A percentile compares a stretch with the other conserved stretches of the same genome.
Conservation (phyloP, 2,329 filamentous ascomycete species). For the Fusarium hainanense region DNA sequence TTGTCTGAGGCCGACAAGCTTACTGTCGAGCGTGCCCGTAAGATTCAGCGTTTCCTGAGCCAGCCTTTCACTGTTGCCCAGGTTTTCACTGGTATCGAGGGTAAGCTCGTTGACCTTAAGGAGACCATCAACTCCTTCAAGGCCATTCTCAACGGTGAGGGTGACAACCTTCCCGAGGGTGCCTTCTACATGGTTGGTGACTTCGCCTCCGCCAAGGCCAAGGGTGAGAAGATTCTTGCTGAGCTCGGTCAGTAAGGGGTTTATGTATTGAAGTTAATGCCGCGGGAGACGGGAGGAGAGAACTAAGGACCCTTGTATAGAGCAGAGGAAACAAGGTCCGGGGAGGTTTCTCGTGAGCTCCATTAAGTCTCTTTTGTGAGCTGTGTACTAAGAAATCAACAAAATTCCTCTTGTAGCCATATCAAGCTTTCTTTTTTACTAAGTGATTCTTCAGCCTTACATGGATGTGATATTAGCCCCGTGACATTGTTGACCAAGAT, state of each 20-base stretch:
- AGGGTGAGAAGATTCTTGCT: constrained; percentile 99
- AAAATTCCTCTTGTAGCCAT: constrained; percentile 59
- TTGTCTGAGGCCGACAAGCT: constrained; percentile 99
- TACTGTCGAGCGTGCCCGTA: constrained; percentile 99
- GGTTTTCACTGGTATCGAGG: constrained; percentile 93
- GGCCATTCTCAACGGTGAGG: constrained; percentile 93
- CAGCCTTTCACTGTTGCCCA: constrained; percentile 94
- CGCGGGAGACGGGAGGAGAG: constrained; percentile 49
- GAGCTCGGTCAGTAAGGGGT: constrained; percentile 75
- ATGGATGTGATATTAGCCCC: not conserved
- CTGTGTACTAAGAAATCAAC: constrained; percentile 70
- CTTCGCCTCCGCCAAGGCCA: constrained; percentile 89
- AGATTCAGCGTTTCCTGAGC: constrained; percentile 99
- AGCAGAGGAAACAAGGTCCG: constrained; percentile 63
- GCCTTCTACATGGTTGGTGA: constrained; percentile 98
- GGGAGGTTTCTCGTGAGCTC: constrained; percentile 64
- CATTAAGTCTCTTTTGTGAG: constrained; percentile 69
- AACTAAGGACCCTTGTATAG: constrained; percentile 65
- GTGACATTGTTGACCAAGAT: not conserved
- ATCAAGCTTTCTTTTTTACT: constrained; percentile 44
- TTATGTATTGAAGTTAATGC: constrained; percentile 51
- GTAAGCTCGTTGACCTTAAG: constrained; percentile 97
- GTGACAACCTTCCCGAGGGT: constrained; percentile 94
- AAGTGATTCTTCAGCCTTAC: constrained; percentile 12
- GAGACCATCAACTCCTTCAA: constrained; percentile 98